These are phyloP conservation scores for Globisporangium cystogenes DNA, from an alignment of 352 stramenopile species.

Conservation along the genomic window DNA sequence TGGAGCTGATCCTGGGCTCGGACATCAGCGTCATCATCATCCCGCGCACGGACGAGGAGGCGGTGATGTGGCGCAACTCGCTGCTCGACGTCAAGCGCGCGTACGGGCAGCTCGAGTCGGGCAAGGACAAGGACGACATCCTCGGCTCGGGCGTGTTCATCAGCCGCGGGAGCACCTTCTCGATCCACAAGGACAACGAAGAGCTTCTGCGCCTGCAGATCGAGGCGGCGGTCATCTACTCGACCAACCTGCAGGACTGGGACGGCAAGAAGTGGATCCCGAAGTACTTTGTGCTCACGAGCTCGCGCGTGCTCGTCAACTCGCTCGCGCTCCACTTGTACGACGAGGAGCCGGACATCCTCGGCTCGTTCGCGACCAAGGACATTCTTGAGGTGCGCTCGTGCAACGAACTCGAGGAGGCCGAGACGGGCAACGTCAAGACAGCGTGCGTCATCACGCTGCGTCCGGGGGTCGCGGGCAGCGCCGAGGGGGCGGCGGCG, in stretches of 20 bases:
- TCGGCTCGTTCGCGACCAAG: conserved; percentile 76
- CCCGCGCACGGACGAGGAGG: conserved; percentile 73
- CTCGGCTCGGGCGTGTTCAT: conserved; percentile 78
- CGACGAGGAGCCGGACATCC: conserved; percentile 82
- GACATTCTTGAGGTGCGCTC: conserved; percentile 78
- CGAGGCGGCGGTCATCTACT: conserved; percentile 74
- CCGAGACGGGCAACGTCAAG: conserved; percentile 43
- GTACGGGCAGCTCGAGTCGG: conserved; percentile 68
- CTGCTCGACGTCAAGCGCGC: conserved; percentile 79
- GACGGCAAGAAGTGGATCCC: conserved; percentile 84
- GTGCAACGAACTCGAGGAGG: conserved; percentile 68
- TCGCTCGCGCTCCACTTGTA: conserved; percentile 82
- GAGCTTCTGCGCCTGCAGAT: conserved; percentile 80
- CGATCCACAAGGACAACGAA: conserved; percentile 80
- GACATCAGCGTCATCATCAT: conserved; percentile 83
- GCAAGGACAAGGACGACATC: conserved; percentile 69
- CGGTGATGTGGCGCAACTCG: conserved; percentile 81
- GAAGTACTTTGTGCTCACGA: conserved; percentile 87
- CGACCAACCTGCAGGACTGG: conserved; percentile 82
- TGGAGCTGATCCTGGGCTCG: conserved; percentile 72
- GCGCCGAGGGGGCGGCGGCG: conserved; percentile 6
- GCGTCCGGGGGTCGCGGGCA: conserved; percentile 10
- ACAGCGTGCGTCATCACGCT: conserved; percentile 63
- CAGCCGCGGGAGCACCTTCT: conserved; percentile 82
- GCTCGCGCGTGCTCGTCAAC: conserved; percentile 68